Evolutionary conservation across 2,329 filamentous ascomycete genomes (phyloP).

Genomic region (Ophiostoma himal-ulmi): DNA sequence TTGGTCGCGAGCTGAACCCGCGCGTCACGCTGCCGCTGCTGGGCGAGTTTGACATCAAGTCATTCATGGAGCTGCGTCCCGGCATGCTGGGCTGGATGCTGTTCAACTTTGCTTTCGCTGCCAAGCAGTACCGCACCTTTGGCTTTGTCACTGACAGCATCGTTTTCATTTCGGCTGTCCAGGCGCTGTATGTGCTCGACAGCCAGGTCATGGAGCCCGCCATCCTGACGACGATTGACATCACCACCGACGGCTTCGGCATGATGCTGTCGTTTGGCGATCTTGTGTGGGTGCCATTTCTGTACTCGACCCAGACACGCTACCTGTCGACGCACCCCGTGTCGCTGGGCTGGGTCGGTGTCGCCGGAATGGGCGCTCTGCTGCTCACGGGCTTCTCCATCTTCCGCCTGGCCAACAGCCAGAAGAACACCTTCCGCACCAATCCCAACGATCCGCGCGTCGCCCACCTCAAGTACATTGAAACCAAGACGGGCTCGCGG

Average conservation of each 20-base stretch:
- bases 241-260: conserved; percentile 87
- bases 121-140: conserved; percentile 80
- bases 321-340: conserved; percentile 81
- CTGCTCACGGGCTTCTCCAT: conserved; percentile 75
- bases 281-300: conserved; percentile 85
- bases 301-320: conserved; percentile 76
- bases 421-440: conserved; percentile 91
- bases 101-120: conserved; percentile 75
- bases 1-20: conserved; percentile 91
- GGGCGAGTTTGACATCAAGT: conserved; percentile 84
- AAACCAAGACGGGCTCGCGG: conserved; percentile 75
- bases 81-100: conserved; percentile 87
- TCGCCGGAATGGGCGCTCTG: conserved; percentile 59
- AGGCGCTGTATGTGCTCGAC: conserved; percentile 79
- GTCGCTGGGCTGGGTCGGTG: conserved; percentile 63
- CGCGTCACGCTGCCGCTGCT: conserved; percentile 71
- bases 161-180: conserved; percentile 68
- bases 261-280: conserved; percentile 94
- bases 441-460: conserved; percentile 76
- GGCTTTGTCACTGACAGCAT: conserved; percentile 84
- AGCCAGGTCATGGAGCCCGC: conserved; percentile 81
- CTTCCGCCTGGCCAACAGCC: conserved; percentile 88
- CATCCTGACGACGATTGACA: conserved; percentile 89
- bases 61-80: conserved; percentile 84
- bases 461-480: conserved; percentile 74